Evolutionary conservation across 768 basidiomycete species (phyloP).

Genomic region (Panaeolus cyanescens): DNA sequence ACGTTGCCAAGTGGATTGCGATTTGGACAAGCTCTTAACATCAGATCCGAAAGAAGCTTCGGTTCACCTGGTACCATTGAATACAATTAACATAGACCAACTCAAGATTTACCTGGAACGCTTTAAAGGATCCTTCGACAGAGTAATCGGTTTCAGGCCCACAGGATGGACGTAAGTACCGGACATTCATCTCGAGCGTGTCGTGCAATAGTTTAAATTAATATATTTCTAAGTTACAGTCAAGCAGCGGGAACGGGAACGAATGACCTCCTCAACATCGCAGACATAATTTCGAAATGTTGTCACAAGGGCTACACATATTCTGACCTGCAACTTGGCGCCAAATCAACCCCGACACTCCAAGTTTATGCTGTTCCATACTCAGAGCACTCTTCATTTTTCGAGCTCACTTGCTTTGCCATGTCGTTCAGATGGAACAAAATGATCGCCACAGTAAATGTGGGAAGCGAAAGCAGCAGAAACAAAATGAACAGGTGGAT

Average conservation of each 20-base stretch:
- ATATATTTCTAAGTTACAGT: slow-evolving; percentile 51
- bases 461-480: slow-evolving; percentile 70
- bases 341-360: slow-evolving; percentile 67
- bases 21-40: slow-evolving; percentile 78
- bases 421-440: slow-evolving; percentile 82
- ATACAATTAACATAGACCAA: slow-evolving; percentile 72
- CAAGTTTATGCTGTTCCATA: slow-evolving; percentile 88
- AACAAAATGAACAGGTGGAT: slow-evolving; percentile 92
- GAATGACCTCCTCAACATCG: slow-evolving; percentile 62
- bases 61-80: slow-evolving; percentile 86
- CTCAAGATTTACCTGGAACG: slow-evolving; percentile 76
- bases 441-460: slow-evolving; percentile 96
- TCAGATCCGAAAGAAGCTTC: slow-evolving; percentile 71
- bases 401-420: slow-evolving; percentile 94
- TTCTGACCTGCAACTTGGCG: slow-evolving; percentile 64
- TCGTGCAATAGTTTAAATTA: not conserved
- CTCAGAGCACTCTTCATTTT: slow-evolving; percentile 96
- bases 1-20: slow-evolving; percentile 81
- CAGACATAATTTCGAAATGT: slow-evolving; percentile 66
- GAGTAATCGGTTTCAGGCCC: slow-evolving; percentile 82
- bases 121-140: slow-evolving; percentile 70
- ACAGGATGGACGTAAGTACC: slow-evolving; percentile 94
- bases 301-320: slow-evolving; percentile 71
- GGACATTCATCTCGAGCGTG: slow-evolving; percentile 8
- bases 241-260: slow-evolving; percentile 66